Base-by-base conservation (phyloP, 2,329 filamentous ascomycete species). In the Akanthomyces muscarius region DNA sequence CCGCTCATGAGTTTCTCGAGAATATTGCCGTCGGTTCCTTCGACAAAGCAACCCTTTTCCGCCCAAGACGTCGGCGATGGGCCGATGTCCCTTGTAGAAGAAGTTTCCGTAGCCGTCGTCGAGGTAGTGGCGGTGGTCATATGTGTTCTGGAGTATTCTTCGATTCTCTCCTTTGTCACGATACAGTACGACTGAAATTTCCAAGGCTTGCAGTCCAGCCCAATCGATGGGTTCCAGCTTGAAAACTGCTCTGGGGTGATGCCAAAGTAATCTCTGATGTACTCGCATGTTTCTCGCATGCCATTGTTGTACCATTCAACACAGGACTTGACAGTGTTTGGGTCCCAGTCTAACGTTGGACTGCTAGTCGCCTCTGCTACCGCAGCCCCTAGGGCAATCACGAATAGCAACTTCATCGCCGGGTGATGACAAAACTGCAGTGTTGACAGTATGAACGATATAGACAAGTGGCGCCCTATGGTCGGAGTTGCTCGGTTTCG, bases 21-120 rank as follows among this genome's bases (percentile, higher is more conserved):
- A 71, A 63, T 64, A 67, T 63, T 71, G 62, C 64, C 66, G 67
- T 61, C 65, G 41, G 52, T 36, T 70, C 71, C 28, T 62, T 80
- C 76, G 38, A 70, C 72, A 65, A 77, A 79, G 63, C 77, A 80
- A 53, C 77, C 77, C 55, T 72, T 63, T 25, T 72, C 64, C 14
- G 51, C 57, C 68, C 65, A 69, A 30, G 63, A 56, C 8, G 64
- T 67, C 14, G 66, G 65, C 13, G 67, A 68, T 10, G 68, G 68
- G 11, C 52, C 48, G 0, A 54, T 56, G 2, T 58, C 62, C 23
- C 47, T 41, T 14, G n/a, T 54, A 38, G 21, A 64, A 48, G 48
- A 64, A 21, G 65, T 66, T 10, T 64, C 33, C 45, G 62, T 52
- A 36, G 44, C 42, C 16, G 60, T 59, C 4, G 38, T 63, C 30